Evolutionary conservation across 75 land plant genomes (phyloP).

Genomic region (Isoetes taiwanensis): DNA sequence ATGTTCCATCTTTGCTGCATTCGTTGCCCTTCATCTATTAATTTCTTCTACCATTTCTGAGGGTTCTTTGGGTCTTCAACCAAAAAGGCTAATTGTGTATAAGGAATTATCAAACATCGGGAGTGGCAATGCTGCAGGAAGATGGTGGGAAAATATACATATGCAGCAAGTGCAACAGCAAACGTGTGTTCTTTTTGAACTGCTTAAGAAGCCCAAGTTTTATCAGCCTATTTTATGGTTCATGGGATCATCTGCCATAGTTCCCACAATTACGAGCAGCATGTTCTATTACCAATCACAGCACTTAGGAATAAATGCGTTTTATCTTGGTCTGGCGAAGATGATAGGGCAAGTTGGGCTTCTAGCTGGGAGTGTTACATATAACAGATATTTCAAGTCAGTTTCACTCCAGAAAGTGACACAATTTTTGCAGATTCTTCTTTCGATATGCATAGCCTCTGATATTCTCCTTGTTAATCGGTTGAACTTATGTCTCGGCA

Average conservation of each 20-base stretch:
- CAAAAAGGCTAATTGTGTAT: too few species aligned
- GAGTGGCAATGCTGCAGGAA: too few species aligned
- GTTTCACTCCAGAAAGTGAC: slow-evolving; percentile 50
- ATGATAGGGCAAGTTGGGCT: slow-evolving; percentile 68
- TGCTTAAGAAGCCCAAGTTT: slow-evolving; percentile 37
- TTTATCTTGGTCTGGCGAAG: slow-evolving; percentile 56
- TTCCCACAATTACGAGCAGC: slow-evolving; percentile 53
- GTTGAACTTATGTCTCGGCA: slow-evolving; percentile 41
- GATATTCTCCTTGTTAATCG: slow-evolving; percentile 61
- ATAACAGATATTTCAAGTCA: slow-evolving; percentile 38
- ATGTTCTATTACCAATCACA: slow-evolving; percentile 85
- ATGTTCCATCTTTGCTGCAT: slow-evolving; percentile 37
- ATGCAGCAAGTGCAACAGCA: slow-evolving; percentile 1
- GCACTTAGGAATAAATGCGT: slow-evolving; percentile 43
- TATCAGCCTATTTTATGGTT: slow-evolving; percentile 51
- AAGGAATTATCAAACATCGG: too few species aligned
- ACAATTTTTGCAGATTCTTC: slow-evolving; percentile 34
- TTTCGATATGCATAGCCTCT: slow-evolving; percentile 58
- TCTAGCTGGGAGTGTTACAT: slow-evolving; percentile 42
- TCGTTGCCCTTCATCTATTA: slow-evolving; percentile 37
- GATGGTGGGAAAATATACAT: too few species aligned
- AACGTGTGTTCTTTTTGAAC: neutral
- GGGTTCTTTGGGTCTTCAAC: slow-evolving; percentile 23
- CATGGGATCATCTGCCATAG: slow-evolving; percentile 51
- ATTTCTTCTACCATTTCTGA: slow-evolving; percentile 36